Conservation (phyloP, 441 rosid species). For the Croton laevigatus region DNA sequence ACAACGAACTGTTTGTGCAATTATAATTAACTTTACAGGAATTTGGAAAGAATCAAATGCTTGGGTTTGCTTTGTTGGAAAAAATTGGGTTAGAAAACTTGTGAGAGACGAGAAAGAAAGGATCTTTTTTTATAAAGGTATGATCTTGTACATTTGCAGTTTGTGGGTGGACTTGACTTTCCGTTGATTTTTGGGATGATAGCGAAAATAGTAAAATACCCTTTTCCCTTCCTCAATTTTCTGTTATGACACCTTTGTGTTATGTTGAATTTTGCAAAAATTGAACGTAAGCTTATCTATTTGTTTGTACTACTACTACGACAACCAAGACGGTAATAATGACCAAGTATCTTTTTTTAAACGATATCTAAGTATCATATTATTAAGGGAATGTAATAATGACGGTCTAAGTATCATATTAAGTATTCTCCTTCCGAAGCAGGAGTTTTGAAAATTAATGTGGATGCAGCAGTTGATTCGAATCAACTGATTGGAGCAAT, state of each 20-base stretch:
- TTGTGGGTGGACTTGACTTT: slow-evolving; percentile 4
- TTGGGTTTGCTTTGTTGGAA: not conserved
- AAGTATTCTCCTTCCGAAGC: no score
- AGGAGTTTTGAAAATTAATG: no score
- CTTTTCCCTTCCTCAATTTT: not conserved
- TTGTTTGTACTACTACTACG: no score
- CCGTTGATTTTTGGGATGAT: not conserved
- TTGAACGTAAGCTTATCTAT: not conserved
- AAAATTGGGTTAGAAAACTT: not conserved
- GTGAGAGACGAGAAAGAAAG: not conserved
- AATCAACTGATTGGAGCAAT: no score
- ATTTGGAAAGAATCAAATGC: not conserved
- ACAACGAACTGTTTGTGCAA: not conserved
- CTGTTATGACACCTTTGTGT: no score
- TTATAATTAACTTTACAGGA: not conserved
- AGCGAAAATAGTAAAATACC: not conserved
- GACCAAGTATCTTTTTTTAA: no score
- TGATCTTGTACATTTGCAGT: not conserved
- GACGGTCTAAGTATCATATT: no score
- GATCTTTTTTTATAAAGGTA: not conserved
- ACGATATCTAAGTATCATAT: no score
- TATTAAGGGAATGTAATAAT: no score
- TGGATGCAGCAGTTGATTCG: no score
- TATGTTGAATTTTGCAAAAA: not conserved
- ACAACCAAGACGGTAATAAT: no score